Evolutionary conservation across 2,329 filamentous ascomycete species (phyloP).

Genomic region (Neopestalotiopsis sp.): DNA sequence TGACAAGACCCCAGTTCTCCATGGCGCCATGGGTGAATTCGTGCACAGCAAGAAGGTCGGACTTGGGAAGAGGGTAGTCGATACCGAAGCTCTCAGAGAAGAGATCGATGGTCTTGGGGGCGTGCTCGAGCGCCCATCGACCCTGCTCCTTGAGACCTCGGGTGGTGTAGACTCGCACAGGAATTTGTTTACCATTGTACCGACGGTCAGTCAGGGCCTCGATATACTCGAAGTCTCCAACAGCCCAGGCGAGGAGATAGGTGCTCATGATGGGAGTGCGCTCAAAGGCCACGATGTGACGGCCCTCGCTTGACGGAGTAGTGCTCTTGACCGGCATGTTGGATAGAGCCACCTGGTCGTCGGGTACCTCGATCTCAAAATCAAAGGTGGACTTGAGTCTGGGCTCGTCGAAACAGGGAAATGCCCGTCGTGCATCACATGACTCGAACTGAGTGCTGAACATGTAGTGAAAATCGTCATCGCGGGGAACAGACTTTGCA

Average conservation of each 20-base stretch:
- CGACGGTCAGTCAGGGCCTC: slow-evolving; percentile 88
- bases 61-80: slow-evolving; percentile 92
- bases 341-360: slow-evolving; percentile 85
- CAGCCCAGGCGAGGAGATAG: slow-evolving; percentile 88
- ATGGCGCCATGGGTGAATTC: slow-evolving; percentile 89
- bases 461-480: slow-evolving; percentile 73
- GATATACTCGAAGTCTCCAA: slow-evolving; percentile 96
- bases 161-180: slow-evolving; percentile 95
- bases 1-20: slow-evolving; percentile 97
- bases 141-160: slow-evolving; percentile 93
- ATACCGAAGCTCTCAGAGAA: slow-evolving; percentile 95
- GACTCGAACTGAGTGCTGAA: slow-evolving; percentile 97
- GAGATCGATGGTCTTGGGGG: slow-evolving; percentile 92
- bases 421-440: slow-evolving; percentile 91
- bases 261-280: slow-evolving; percentile 90
- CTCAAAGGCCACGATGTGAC: slow-evolving; percentile 79
- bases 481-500: slow-evolving; percentile 77
- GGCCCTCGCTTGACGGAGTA: slow-evolving; percentile 64
- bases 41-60: slow-evolving; percentile 87
- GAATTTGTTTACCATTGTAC: slow-evolving; percentile 89
- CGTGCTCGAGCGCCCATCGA: slow-evolving; percentile 86
- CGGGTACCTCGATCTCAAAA: slow-evolving; percentile 88
- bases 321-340: slow-evolving; percentile 91
- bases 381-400: slow-evolving; percentile 97
- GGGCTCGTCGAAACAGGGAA: slow-evolving; percentile 98